Percentiles rank a stretch among this genome's conserved stretches.
These are phyloP conservation scores for Xerocomellus intermedius DNA, from an alignment of 768 basidiomycete genomes.

Conservation along the genomic window DNA sequence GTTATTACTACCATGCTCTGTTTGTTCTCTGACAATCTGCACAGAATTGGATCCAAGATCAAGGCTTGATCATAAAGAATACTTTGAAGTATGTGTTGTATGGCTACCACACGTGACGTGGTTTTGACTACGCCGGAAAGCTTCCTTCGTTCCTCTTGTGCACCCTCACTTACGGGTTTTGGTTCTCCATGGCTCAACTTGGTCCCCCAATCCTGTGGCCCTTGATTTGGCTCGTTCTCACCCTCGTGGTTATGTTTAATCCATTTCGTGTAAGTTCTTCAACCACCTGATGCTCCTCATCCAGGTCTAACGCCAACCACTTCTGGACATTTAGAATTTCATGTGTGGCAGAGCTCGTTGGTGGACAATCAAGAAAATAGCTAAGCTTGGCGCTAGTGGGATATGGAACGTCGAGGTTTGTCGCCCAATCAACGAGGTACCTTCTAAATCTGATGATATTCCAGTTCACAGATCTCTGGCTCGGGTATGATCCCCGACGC, in stretches of 20 bases:
- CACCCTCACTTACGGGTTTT: constrained; percentile 76
- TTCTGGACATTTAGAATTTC: constrained; percentile 46
- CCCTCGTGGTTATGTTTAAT: constrained; percentile 60
- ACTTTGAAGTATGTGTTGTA: constrained; percentile 52
- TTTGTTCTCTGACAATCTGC: constrained; percentile 5
- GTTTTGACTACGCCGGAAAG: constrained; percentile 37
- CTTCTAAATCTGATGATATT: constrained; percentile 4
- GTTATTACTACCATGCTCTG: constrained; percentile 10
- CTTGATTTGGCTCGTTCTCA: constrained; percentile 73
- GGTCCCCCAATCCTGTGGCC: constrained; percentile 79
- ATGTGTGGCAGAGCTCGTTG: constrained; percentile 46
- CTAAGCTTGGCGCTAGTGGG: constrained; percentile 67
- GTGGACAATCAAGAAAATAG: constrained; percentile 73
- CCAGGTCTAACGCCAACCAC: background rate
- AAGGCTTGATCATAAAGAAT: constrained; percentile 75
- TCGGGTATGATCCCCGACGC: constrained; percentile 53
- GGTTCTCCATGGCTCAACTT: constrained; percentile 73
- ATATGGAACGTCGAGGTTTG: constrained; percentile 69
- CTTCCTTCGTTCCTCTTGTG: constrained; percentile 79
- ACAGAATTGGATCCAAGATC: constrained; percentile 69
- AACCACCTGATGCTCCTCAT: too few relatives aligned
- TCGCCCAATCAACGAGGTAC: background rate
- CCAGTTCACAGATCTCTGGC: constrained; percentile 87
- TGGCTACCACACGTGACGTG: background rate
- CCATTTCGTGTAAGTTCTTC: constrained; percentile 62